Evolutionary conservation across 805 yeast species (phyloP), one percentile per base, ranked within the genome.

Genomic region (Spathaspora arborariae): DNA sequence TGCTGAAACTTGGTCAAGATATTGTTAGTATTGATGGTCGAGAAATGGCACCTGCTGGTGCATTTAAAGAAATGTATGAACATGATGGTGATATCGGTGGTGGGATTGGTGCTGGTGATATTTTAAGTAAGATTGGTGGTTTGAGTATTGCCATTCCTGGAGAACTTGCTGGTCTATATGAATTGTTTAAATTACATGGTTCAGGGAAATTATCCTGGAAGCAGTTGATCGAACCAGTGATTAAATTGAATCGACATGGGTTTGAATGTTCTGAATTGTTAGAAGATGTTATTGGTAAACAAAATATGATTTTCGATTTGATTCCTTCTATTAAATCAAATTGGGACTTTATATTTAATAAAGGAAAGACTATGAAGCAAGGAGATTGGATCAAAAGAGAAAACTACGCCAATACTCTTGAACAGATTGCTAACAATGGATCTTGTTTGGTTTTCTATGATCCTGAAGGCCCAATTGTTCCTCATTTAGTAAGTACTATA

Each of bases 141-240:
- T 67, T 89, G n/a, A 88, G 97, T 0, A 81, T 83, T 8, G 98
- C 81, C 1, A 80, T 86, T 16, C 99, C 99, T 0, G 99, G 99
- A 9, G 98, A 92, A 62, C 56, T 92, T 41, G 82, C 82, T 49
- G 99, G 97, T 0, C 68, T 90, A n/a, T 80, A 85, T 56, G 77
- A 73, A 38, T 67, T 92, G 35, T 80, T 67, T 62, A 53, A 64
- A 24, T 51, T 62, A 11, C 92, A 83, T 56, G 90, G 94, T 0
- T 81, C 89, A 2, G 95, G 95, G 0, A 72, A 71, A 3, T 60
- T 88, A 7, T 56, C 75, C 1, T 92, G 98, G 97, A 60, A 60
- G 20, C 82, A 88, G 18, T 70, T 92, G 48, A 64, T 92, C 7
- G 72, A 75, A 53, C 97, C 97, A 0, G 94, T 91, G 1, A 80